Evolutionary conservation across 768 basidiomycete species (phyloP).

Genomic region (Boletales sp.): DNA sequence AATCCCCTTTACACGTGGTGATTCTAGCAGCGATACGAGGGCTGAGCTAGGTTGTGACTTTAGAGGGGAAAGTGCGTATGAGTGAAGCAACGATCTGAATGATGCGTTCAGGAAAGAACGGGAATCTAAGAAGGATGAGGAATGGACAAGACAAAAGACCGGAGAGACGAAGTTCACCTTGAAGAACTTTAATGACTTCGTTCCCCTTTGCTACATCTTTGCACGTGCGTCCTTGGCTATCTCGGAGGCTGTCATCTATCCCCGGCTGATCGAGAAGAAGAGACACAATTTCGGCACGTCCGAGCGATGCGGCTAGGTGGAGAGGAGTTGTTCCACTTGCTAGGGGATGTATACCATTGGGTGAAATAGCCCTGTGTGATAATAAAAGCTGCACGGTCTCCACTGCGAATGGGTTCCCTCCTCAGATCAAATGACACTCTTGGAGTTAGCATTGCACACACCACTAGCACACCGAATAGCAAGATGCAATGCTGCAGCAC

Average conservation of each 20-base stretch:
- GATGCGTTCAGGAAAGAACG: conserved; percentile 70
- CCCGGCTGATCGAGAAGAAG: conserved; percentile 75
- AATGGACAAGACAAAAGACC: not conserved
- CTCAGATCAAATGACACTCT: not conserved
- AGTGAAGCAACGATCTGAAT: conserved; percentile 68
- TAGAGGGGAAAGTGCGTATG: conserved; percentile 64
- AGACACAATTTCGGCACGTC: conserved; percentile 66
- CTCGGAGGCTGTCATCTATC: conserved; percentile 75
- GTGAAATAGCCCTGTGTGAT: conserved; percentile 71
- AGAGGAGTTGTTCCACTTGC: conserved; percentile 71
- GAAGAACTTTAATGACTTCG: conserved; percentile 63
- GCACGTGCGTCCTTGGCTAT: conserved; percentile 63
- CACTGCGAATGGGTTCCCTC: conserved; percentile 33
- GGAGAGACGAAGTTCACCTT: conserved; percentile 44
- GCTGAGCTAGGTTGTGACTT: conserved; percentile 39
- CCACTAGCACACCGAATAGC: conserved; percentile 80
- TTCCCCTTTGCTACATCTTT: conserved; percentile 69
- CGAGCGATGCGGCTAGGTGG: conserved; percentile 69
- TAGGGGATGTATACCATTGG: conserved; percentile 72
- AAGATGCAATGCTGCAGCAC: conserved; percentile 74
- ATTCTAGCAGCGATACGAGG: conserved; percentile 58
- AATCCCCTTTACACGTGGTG: conserved; percentile 64
- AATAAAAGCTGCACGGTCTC: conserved; percentile 68
- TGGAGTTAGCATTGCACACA: conserved; percentile 32
- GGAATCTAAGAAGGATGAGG: conserved; percentile 53